These are phyloP conservation scores for Plasmodium malariae DNA, from an alignment of 169 alveolate genomes.

Conservation along the genomic window DNA sequence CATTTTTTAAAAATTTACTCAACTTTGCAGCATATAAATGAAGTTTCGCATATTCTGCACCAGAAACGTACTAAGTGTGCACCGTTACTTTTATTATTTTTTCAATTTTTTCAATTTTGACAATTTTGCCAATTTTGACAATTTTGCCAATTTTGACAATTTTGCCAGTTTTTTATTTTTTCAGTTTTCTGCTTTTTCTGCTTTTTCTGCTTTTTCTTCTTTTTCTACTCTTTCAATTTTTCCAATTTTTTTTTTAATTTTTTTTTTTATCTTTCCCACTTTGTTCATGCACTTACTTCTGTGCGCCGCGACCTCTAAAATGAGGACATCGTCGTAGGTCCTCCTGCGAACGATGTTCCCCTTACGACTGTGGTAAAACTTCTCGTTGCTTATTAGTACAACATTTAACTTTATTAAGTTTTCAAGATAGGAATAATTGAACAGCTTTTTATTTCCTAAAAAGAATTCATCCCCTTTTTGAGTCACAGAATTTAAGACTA, in stretches of 20 bases:
- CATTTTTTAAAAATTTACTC: too few species aligned
- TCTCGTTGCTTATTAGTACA: slow-evolving; percentile 55
- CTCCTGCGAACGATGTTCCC: slow-evolving; percentile 16
- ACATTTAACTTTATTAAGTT: slow-evolving; percentile 46
- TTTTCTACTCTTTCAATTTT: too few species aligned
- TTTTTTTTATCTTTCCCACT: not conserved
- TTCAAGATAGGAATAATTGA: slow-evolving; percentile 36
- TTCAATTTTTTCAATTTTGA: too few species aligned
- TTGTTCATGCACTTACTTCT: slow-evolving; percentile 22
- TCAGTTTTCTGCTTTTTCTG: too few species aligned
- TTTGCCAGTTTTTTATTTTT: too few species aligned
- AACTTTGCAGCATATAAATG: too few species aligned
- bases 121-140: too few species aligned
- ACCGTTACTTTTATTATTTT: too few species aligned
- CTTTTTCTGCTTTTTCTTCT: too few species aligned
- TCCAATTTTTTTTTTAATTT: not conserved
- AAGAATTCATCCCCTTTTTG: slow-evolving; percentile 48
- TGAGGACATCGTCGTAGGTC: slow-evolving; percentile 59
- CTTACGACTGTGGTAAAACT: slow-evolving; percentile 10
- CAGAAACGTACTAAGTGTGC: too few species aligned
- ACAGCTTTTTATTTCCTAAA: slow-evolving; percentile 42
- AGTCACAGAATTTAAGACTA: slow-evolving; percentile 57
- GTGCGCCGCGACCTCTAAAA: slow-evolving; percentile 37
- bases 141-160: too few species aligned
- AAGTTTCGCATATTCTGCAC: too few species aligned